Evolutionary conservation across 192 early-diverging fungal species (phyloP), one percentile per base, ranked within the genome.

Genomic region (Backusella liffmaniae): DNA sequence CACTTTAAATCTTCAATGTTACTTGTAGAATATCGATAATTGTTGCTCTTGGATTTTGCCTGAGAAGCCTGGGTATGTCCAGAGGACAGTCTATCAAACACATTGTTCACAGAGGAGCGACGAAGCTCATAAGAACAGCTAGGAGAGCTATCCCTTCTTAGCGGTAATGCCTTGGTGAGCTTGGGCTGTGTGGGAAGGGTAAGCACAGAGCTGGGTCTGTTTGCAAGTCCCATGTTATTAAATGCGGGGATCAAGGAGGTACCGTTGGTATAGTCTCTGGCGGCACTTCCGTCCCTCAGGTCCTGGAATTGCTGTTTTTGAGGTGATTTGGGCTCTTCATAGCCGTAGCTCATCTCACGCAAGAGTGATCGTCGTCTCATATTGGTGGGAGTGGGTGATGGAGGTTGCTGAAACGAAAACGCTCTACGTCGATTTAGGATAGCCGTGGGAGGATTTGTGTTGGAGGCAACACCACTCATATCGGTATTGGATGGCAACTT

Each of bases 21-120:
- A 18, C 70, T 71, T 30, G 42, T 49, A 4, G 70, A 71, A 26
- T 71, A 49, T 3, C 70, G 39, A 29, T 71, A 30, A 5, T 29
- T 29, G n/a, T 29, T 29, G 7, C 10, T 21, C 29, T 29, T 71
- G 29, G 37, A 23, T 26, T 76, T 76, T 13, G 75, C 75, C 42
- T 70, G 30, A 13, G 77, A 78, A 16, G 77, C 71, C 3, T 73
- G 77, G 0, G 77, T 78, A 34, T 78, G 77, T 0, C 72, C 77
- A 23, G 66, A 73, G 15, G 77, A 72, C 34, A 78, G n/a, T 15
- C 77, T 34, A 29, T 78, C 77, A 69, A 78, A 78, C 0, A 78
- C 77, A 29, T 72, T 73, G 49, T 66, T 72, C 26, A 44, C 8
- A 36, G 73, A 72, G 0, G 72, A 44, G 1, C 67, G 66, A 9